phyloP scores from a whole-genome alignment of 2,329 filamentous ascomycete genomes.

The Clarireedia paspali region DNA sequence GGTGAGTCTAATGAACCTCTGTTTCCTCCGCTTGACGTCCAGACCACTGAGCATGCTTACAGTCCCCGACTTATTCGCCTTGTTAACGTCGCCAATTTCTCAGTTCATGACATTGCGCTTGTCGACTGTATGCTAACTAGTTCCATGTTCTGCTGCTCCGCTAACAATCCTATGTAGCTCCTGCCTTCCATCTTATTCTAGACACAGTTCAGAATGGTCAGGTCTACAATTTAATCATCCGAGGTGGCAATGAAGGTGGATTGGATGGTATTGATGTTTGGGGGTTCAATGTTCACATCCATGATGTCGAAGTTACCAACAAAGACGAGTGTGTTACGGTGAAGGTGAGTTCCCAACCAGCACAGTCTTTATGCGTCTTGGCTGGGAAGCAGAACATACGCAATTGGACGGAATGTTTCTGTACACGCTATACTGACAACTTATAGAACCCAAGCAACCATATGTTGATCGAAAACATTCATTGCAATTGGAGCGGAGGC shows the following conservation, averaged over 20 bases:
- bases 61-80: slow-evolving; percentile 17
- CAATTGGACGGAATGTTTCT: no score
- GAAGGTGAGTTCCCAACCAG: slow-evolving; percentile 31
- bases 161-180: background rate
- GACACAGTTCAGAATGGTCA: slow-evolving; percentile 42
- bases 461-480: slow-evolving; percentile 50
- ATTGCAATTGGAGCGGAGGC: slow-evolving; percentile 54
- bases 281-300: slow-evolving; percentile 47
- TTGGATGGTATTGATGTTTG: slow-evolving; percentile 50
- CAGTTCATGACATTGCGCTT: slow-evolving; percentile 17
- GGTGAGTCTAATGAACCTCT: background rate
- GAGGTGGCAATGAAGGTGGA: slow-evolving; percentile 43
- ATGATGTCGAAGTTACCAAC: slow-evolving; percentile 54
- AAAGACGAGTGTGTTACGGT: slow-evolving; percentile 55
- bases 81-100: slow-evolving; percentile 12
- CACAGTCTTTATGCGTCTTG: background rate
- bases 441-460: slow-evolving; percentile 28
- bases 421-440: background rate
- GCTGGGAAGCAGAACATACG: no score
- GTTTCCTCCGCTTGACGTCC: no score
- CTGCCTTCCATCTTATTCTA: slow-evolving; percentile 22
- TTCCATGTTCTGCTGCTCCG: no score
- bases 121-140: slow-evolving; percentile 13
- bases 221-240: slow-evolving; percentile 47
- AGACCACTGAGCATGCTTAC: background rate